Conservation (phyloP, 192 early-diverging fungal genomes). For the Thamnidium elegans region DNA sequence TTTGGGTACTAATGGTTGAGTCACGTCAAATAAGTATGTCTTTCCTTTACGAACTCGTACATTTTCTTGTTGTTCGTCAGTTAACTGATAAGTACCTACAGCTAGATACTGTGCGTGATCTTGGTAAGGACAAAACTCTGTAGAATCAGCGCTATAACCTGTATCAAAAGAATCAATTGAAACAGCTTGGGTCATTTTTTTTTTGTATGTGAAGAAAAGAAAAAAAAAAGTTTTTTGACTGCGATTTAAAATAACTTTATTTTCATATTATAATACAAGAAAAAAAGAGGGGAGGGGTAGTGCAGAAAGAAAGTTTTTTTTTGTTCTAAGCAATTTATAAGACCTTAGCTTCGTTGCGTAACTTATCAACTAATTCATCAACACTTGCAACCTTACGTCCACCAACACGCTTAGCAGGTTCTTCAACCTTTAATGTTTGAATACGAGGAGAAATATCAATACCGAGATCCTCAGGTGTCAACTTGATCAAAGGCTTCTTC, state of each 20-base stretch:
- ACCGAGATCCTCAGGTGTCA: conserved; percentile 73
- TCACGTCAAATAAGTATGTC: conserved; percentile 27
- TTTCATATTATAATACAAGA: background rate
- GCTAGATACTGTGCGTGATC: conserved; percentile 46
- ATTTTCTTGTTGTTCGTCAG: conserved; percentile 36
- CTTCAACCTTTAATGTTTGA: conserved; percentile 84
- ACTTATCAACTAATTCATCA: conserved; percentile 89
- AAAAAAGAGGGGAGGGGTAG: background rate
- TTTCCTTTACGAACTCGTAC: conserved; percentile 35
- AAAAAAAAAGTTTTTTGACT: too few relatives aligned
- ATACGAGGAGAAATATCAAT: conserved; percentile 84
- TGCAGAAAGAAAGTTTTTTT: background rate
- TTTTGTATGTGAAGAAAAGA: background rate
- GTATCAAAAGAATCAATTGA: conserved; percentile 59
- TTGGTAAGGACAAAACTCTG: conserved; percentile 66
- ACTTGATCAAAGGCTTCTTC: conserved; percentile 89
- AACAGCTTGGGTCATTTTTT: conserved; percentile 12
- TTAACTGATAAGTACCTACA: conserved; percentile 73
- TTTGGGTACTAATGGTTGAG: conserved; percentile 10
- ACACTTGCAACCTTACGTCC: conserved; percentile 89
- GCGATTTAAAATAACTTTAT: too few relatives aligned
- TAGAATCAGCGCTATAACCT: conserved; percentile 66
- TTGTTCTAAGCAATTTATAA: conserved; percentile 41
- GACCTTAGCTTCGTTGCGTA: conserved; percentile 78
- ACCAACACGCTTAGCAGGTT: conserved; percentile 90